Conservation (phyloP, 2,329 filamentous ascomycete genomes). For the Colletotrichum tamarilloi region DNA sequence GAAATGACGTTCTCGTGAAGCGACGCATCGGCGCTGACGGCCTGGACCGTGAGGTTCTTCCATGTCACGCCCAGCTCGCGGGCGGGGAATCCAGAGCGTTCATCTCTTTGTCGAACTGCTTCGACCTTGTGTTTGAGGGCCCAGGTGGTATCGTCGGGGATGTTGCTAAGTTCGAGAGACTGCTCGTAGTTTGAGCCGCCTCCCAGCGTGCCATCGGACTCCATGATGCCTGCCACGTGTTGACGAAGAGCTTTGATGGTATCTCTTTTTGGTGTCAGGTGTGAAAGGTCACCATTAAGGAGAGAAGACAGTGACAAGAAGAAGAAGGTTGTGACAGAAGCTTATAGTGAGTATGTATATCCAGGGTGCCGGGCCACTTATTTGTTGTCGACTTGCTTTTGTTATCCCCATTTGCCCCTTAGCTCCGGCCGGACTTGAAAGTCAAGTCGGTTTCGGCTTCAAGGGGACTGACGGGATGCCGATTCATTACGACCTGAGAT, state of each 20-base stretch:
- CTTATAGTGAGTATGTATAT: not conserved
- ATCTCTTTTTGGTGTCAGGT: constrained; percentile 6
- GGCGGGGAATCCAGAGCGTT: constrained; percentile 57
- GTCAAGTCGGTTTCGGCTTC: constrained; percentile 11
- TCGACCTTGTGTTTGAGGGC: constrained; percentile 59
- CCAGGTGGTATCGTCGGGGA: constrained; percentile 47
- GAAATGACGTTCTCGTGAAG: constrained; percentile 74
- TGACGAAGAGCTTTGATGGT: not conserved
- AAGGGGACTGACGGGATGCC: not conserved
- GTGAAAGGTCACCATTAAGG: constrained; percentile 5
- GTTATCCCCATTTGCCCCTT: not conserved
- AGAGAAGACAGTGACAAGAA: not conserved
- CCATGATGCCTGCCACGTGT: constrained; percentile 26
- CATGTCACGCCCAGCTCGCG: constrained; percentile 72
- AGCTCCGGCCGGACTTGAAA: not conserved
- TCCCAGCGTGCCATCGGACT: constrained; percentile 32
- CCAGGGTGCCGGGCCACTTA: not conserved
- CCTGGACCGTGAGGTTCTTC: constrained; percentile 72
- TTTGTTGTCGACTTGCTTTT: not conserved
- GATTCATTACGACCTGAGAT: constrained; percentile 19
- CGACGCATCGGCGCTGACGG: constrained; percentile 69
- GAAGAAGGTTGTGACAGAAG: not conserved
- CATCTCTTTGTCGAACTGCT: constrained; percentile 53
- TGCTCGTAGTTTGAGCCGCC: constrained; percentile 31
- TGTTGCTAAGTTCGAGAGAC: constrained; percentile 14